These are phyloP conservation scores for Gossypium aridum DNA, from an alignment of 441 rosid genomes.

Conservation along the genomic window DNA sequence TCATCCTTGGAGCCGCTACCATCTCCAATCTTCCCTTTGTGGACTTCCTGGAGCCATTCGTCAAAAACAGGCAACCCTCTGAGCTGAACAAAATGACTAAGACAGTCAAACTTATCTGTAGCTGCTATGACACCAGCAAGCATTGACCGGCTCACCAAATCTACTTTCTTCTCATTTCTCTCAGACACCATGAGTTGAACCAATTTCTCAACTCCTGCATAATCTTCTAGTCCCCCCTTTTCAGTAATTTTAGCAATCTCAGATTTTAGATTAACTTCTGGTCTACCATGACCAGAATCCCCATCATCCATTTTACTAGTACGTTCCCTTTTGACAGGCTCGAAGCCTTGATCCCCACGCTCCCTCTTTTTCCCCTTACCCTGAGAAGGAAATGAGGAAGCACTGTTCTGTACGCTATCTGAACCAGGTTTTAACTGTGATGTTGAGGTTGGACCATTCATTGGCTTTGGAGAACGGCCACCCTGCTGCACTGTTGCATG, in stretches of 20 bases:
- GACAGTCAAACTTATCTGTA: conserved; percentile 83
- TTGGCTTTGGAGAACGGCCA: conserved; percentile 81
- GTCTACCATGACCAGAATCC: conserved; percentile 43
- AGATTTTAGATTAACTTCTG: conserved; percentile 51
- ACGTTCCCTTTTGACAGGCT: conserved; percentile 72
- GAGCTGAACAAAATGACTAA: conserved; percentile 71
- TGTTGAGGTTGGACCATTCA: conserved; percentile 69
- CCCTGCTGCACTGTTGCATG: conserved; percentile 71
- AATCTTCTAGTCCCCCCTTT: conserved; percentile 72
- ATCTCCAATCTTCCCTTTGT: conserved; percentile 82
- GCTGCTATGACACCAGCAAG: conserved; percentile 79
- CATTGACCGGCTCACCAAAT: conserved; percentile 59
- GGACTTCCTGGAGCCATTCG: conserved; percentile 98
- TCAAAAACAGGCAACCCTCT: conserved; percentile 85
- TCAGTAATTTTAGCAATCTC: conserved; percentile 79
- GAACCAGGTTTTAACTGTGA: conserved; percentile 60
- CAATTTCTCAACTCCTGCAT: conserved; percentile 73
- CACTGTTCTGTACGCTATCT: conserved; percentile 52
- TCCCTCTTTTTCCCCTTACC: conserved; percentile 94
- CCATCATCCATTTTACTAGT: conserved; percentile 52
- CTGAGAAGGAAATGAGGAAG: conserved; percentile 58
- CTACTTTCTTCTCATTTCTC: conserved; percentile 64
- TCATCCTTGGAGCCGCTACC: conserved; percentile 65
- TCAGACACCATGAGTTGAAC: conserved; percentile 71
- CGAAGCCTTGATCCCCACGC: conserved; percentile 68